Conservation (phyloP, 257 asterid genomes). For the Fraxinus excelsior region DNA sequence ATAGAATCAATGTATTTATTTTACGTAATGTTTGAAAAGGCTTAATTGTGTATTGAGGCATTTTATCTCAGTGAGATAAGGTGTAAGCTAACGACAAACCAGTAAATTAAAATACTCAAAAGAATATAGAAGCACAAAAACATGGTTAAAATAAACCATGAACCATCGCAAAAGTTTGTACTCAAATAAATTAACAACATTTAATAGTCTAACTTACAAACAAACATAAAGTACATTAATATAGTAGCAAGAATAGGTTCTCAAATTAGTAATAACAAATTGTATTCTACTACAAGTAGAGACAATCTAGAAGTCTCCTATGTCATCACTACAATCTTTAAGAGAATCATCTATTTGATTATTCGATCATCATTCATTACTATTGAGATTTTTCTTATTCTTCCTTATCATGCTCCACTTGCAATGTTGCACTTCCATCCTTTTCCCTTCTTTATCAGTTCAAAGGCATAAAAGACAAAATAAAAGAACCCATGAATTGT, state of each 20-base stretch:
- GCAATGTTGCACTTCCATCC: background rate
- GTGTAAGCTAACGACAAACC: background rate
- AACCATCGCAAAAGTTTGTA: background rate
- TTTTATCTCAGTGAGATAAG: background rate
- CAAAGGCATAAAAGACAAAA: background rate
- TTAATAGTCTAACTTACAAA: background rate
- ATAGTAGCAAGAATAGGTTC: background rate
- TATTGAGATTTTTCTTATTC: background rate
- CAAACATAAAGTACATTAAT: background rate
- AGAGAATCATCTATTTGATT: background rate
- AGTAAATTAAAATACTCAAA: background rate
- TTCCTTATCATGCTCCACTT: background rate
- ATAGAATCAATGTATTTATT: background rate
- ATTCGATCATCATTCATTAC: background rate
- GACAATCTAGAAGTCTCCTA: background rate
- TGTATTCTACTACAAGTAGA: background rate
- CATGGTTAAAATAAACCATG: background rate
- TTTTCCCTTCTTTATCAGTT: background rate
- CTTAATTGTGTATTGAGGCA: background rate
- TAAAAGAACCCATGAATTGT: too few relatives aligned
- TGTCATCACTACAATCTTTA: background rate
- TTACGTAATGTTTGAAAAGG: background rate
- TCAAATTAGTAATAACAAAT: background rate
- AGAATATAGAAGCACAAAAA: background rate
- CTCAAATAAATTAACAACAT: background rate